Evolutionary conservation across 2,329 filamentous ascomycete species (phyloP).

Genomic region (Aspergillus pseudonomiae): DNA sequence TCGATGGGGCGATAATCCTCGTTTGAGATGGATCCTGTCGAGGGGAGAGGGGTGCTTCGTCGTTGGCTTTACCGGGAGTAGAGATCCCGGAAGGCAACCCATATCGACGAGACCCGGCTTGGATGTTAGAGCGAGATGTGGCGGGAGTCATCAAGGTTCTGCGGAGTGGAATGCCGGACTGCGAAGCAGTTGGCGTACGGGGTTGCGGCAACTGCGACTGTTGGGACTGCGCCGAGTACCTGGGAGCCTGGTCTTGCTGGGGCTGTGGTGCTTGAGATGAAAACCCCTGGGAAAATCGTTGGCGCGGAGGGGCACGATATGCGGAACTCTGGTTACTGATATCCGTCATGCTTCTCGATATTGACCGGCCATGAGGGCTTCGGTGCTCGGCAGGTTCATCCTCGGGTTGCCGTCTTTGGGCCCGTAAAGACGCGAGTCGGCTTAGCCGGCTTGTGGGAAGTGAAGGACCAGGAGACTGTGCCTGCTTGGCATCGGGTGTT

Average conservation of each 20-base stretch:
- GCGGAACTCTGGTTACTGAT: slow-evolving; percentile 32
- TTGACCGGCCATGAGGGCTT: slow-evolving; percentile 38
- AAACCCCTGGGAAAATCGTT: slow-evolving; percentile 37
- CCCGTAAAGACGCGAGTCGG: slow-evolving; percentile 44
- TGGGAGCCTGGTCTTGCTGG: slow-evolving; percentile 27
- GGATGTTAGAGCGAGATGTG: slow-evolving; percentile 42
- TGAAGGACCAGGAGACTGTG: slow-evolving; percentile 19
- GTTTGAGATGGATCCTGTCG: slow-evolving; percentile 32
- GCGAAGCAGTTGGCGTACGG: slow-evolving; percentile 34
- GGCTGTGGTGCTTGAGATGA: slow-evolving; percentile 25
- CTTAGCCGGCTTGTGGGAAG: slow-evolving; percentile 42
- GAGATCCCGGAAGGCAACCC: slow-evolving; percentile 28
- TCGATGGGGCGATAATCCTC: slow-evolving; percentile 37
- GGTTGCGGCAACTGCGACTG: slow-evolving; percentile 30
- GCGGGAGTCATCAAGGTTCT: slow-evolving; percentile 41
- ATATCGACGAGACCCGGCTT: slow-evolving; percentile 46
- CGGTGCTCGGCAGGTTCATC: slow-evolving; percentile 37
- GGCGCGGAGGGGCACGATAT: slow-evolving; percentile 35
- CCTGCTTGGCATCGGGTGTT: slow-evolving; percentile 11
- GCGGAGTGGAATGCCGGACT: slow-evolving; percentile 41
- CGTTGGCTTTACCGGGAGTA: slow-evolving; percentile 20
- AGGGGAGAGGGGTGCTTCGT: slow-evolving; percentile 26
- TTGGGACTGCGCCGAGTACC: slow-evolving; percentile 26
- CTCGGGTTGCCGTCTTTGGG: slow-evolving; percentile 40
- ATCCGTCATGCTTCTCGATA: slow-evolving; percentile 49